Percentiles rank a stretch among this genome's conserved stretches.
Conservation (phyloP, 2,329 filamentous ascomycete genomes). For the Cryphonectria japonica region DNA sequence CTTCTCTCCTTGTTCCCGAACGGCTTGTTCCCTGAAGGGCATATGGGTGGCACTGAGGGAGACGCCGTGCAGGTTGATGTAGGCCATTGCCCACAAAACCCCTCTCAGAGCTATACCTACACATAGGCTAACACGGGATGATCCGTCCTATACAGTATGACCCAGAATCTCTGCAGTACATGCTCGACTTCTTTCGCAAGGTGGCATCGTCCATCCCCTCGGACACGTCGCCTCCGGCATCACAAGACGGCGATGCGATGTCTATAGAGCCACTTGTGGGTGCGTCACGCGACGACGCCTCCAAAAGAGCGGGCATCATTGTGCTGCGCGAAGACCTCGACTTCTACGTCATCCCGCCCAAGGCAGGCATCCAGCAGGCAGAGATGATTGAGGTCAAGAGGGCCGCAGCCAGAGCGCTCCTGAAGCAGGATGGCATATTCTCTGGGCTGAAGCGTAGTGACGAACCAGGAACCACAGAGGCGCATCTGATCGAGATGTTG, state of each 20-base stretch:
- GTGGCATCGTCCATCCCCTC: conserved; percentile 95
- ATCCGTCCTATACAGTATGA: conserved; percentile 72
- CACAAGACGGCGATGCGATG: conserved; percentile 66
- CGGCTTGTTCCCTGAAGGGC: conserved; percentile 94
- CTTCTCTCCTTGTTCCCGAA: conserved; percentile 97
- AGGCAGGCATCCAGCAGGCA: conserved; percentile 76
- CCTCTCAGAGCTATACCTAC: neutral
- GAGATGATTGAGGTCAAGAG: conserved; percentile 98
- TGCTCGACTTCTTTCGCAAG: conserved; percentile 97
- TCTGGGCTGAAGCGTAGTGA: conserved; percentile 93
- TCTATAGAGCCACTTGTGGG: conserved; percentile 72
- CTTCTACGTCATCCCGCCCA: conserved; percentile 94
- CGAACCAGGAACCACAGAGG: conserved; percentile 93
- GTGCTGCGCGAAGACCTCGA: conserved; percentile 94
- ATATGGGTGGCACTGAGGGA: conserved; percentile 89
- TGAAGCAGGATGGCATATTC: conserved; percentile 93
- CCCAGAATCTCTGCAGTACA: conserved; percentile 93
- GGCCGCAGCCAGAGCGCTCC: conserved; percentile 82
- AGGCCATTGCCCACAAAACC: conserved; percentile 30
- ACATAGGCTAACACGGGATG: conserved; percentile 13
- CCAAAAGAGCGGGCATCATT: conserved; percentile 93
- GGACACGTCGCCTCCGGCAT: conserved; percentile 68
- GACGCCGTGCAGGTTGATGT: conserved; percentile 98
- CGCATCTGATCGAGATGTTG: conserved; percentile 98
- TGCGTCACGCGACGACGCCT: conserved; percentile 75